Conservation (phyloP, 805 yeast species). For the Metschnikowia gruessii region DNA sequence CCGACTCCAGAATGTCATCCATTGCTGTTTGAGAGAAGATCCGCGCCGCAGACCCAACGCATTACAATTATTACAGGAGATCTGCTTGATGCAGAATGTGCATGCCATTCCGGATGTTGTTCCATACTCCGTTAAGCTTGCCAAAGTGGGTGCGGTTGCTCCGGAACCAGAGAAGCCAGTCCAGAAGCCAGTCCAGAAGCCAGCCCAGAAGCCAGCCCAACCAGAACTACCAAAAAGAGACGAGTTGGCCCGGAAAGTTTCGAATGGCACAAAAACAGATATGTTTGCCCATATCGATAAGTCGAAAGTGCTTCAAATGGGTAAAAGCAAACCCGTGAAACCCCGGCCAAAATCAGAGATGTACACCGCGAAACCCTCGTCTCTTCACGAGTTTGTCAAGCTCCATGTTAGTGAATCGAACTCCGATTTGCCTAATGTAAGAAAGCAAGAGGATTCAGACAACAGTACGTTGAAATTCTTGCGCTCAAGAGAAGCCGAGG, state of each 20-base stretch:
- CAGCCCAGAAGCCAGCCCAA: not conserved
- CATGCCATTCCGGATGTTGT: constrained; percentile 41
- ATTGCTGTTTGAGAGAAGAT: constrained; percentile 58
- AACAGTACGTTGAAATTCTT: constrained; percentile 37
- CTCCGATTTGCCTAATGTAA: constrained; percentile 19
- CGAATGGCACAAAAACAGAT: constrained; percentile 22
- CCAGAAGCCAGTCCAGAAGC: not conserved
- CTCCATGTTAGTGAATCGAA: constrained; percentile 30
- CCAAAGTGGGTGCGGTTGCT: not conserved
- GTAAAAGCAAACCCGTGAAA: not conserved
- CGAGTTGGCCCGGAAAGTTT: not conserved
- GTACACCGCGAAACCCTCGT: constrained; percentile 9
- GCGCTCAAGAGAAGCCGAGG: constrained; percentile 31
- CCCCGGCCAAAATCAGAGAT: constrained; percentile 18
- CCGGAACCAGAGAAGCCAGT: not conserved
- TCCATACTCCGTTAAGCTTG: constrained; percentile 34
- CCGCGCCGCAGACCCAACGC: constrained; percentile 74
- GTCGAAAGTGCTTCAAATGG: constrained; percentile 27
- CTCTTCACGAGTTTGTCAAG: constrained; percentile 32
- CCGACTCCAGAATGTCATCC: constrained; percentile 60
- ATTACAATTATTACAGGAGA: constrained; percentile 65
- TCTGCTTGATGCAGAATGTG: constrained; percentile 55
- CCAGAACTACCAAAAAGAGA: constrained; percentile 4
- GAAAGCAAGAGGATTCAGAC: constrained; percentile 20
- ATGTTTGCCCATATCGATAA: constrained; percentile 45